Conservation (phyloP, 2,329 filamentous ascomycete genomes). For the Venturiaceae sp. region DNA sequence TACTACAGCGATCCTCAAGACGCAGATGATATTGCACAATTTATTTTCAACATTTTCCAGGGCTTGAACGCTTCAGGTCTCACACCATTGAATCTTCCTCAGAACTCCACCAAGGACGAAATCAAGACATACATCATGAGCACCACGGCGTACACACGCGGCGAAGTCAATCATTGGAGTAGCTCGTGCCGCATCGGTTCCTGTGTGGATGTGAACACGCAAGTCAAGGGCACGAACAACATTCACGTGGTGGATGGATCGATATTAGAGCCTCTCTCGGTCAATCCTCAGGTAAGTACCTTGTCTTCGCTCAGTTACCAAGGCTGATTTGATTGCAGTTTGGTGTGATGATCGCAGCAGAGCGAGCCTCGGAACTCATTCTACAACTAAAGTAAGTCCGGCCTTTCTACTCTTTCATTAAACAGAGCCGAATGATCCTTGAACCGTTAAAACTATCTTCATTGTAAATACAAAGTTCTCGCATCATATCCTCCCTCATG, state of each 20-base stretch:
- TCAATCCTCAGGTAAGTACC: constrained; percentile 32
- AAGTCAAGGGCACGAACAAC: constrained; percentile 39
- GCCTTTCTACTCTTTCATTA: too few species aligned
- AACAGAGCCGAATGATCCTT: too few species aligned
- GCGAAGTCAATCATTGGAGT: constrained; percentile 45
- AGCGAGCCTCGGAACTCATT: constrained; percentile 42
- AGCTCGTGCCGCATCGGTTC: constrained; percentile 40
- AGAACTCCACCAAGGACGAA: constrained; percentile 35
- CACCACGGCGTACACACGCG: constrained; percentile 35
- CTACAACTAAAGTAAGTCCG: constrained; percentile 17
- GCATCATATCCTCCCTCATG: too few species aligned
- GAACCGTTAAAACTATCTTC: too few species aligned
- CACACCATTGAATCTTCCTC: constrained; percentile 39
- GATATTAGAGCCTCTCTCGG: constrained; percentile 40
- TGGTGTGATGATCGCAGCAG: constrained; percentile 44
- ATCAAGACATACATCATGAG: constrained; percentile 43
- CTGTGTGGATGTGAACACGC: constrained; percentile 39
- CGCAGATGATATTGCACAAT: constrained; percentile 37
- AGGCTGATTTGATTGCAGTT: constrained; percentile 22
- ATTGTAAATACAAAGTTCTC: not conserved
- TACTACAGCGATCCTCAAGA: constrained; percentile 41
- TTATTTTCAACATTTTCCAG: constrained; percentile 42
- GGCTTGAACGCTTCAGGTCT: constrained; percentile 31
- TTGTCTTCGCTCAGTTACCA: not conserved
- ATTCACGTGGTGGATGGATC: constrained; percentile 43